Evolutionary conservation across 305 asterid genomes (phyloP).

Genomic region (Solanum chacoense): DNA sequence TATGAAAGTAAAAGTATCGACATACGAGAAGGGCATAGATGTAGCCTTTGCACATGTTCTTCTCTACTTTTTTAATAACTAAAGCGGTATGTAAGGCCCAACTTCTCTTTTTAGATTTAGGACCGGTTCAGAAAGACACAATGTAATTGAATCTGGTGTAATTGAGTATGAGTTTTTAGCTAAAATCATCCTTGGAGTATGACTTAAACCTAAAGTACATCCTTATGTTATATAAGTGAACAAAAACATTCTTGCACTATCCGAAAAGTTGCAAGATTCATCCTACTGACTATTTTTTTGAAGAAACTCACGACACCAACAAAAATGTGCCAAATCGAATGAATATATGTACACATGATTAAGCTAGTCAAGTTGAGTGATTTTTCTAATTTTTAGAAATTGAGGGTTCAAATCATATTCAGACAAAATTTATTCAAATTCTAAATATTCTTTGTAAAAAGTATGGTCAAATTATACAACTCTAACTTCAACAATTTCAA

Average conservation of each 20-base stretch:
- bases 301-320: neutral
- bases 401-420: neutral
- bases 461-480: neutral
- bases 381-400: too few relatives aligned
- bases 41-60: neutral
- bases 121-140: neutral
- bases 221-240: too few relatives aligned
- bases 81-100: neutral
- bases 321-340: neutral
- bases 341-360: neutral
- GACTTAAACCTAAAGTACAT: neutral
- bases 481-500: neutral
- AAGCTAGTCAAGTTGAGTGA: neutral
- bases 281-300: too few relatives aligned
- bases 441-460: neutral
- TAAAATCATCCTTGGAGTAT: neutral
- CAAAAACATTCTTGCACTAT: neutral
- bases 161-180: neutral
- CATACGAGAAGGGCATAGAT: neutral
- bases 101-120: neutral
- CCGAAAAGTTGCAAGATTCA: neutral
- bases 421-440: too few relatives aligned
- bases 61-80: neutral
- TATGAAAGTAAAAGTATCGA: neutral
- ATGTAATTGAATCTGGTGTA: neutral